Conservation (phyloP, 106 monocot genomes). For the Acorus gramineus region DNA sequence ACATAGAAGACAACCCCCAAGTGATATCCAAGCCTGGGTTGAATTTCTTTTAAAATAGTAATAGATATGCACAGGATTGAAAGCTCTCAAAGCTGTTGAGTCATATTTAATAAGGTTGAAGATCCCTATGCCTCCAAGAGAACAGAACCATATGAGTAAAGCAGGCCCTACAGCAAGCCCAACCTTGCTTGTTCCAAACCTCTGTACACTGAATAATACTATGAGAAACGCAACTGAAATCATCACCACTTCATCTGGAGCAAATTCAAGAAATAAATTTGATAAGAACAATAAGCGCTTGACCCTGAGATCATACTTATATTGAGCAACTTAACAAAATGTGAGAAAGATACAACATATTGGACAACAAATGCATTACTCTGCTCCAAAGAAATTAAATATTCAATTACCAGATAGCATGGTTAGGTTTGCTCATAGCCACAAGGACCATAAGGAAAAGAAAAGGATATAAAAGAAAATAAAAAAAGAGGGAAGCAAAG, state of each 20-base stretch:
- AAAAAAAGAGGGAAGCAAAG: too few relatives aligned
- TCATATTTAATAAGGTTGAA: slow-evolving; percentile 73
- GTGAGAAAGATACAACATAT: too few relatives aligned
- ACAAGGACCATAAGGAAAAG: too few relatives aligned
- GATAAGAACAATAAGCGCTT: neutral
- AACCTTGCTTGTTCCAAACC: slow-evolving; percentile 85
- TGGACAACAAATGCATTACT: too few relatives aligned
- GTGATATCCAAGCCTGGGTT: slow-evolving; percentile 64
- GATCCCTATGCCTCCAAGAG: slow-evolving; percentile 68
- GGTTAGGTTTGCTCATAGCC: too few relatives aligned
- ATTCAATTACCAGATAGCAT: too few relatives aligned
- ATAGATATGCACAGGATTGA: slow-evolving; percentile 61
- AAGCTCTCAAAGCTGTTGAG: slow-evolving; percentile 47
- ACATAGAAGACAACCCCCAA: slow-evolving; percentile 81
- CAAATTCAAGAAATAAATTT: slow-evolving; percentile 7
- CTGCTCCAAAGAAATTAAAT: too few relatives aligned
- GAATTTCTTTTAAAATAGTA: slow-evolving; percentile 63
- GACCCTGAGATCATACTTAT: too few relatives aligned
- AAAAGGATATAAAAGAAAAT: too few relatives aligned
- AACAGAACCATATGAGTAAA: slow-evolving; percentile 87
- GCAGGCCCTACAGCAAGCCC: slow-evolving; percentile 79
- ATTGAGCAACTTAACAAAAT: too few relatives aligned
- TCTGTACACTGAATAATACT: slow-evolving; percentile 74
- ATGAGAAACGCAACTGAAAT: slow-evolving; percentile 76
- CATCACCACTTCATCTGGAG: slow-evolving; percentile 74